phyloP scores from a whole-genome alignment of 371 early-diverging fungal species.

The Mortierella sp. region DNA sequence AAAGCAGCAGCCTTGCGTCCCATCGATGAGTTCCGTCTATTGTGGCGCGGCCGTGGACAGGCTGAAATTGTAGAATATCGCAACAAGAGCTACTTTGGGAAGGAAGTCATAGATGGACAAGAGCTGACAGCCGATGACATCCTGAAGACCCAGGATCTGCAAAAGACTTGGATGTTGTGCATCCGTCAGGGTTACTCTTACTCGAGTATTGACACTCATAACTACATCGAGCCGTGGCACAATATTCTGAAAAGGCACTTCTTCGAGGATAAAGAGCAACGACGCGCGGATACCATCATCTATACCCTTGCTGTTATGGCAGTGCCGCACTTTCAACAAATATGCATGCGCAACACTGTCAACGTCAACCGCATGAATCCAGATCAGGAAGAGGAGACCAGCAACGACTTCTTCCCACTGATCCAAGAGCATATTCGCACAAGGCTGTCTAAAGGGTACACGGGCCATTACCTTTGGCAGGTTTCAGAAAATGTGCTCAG shows the following conservation, averaged over 20 bases:
- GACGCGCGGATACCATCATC: constrained; percentile 20
- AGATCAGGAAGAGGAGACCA: constrained; percentile 6
- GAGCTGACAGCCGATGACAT: too few relatives aligned
- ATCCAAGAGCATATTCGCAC: neutral
- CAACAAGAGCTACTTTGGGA: too few relatives aligned
- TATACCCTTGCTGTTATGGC: constrained; percentile 22
- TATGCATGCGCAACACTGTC: constrained; percentile 10
- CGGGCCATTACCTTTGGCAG: neutral
- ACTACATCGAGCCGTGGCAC: constrained; percentile 26
- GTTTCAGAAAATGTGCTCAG: neutral
- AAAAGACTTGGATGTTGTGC: constrained; percentile 25
- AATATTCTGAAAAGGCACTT: constrained; percentile 26
- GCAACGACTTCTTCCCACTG: neutral
- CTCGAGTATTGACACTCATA: constrained; percentile 24
- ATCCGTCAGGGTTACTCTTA: constrained; percentile 20
- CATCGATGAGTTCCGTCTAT: too few relatives aligned
- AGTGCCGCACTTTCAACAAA: constrained; percentile 29
- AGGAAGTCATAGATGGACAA: too few relatives aligned
- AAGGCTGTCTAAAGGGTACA: neutral
- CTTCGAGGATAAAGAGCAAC: constrained; percentile 21
- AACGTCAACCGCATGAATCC: constrained; percentile 22
- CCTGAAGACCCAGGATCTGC: too few relatives aligned
- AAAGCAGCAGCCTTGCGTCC: too few relatives aligned
- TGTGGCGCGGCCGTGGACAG: too few relatives aligned
- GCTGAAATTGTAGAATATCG: too few relatives aligned